Percentiles rank a stretch among this genome's conserved stretches.
phyloP scores from a whole-genome alignment of 192 early-diverging fungal species.

The Ramicandelaber brevisporus region DNA sequence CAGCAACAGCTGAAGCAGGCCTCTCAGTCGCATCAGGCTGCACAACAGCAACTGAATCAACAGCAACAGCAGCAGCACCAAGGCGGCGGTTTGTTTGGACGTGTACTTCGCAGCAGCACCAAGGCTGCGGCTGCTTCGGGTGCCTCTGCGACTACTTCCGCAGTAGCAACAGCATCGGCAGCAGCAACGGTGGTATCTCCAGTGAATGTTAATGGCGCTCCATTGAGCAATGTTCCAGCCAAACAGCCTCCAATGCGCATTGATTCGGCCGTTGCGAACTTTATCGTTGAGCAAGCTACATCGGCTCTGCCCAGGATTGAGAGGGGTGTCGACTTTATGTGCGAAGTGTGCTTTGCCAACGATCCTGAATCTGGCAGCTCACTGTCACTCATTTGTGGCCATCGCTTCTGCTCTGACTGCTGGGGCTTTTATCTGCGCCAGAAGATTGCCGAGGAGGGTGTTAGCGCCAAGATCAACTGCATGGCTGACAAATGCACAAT shows the following conservation, averaged over 20 bases:
- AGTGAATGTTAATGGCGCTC: too few species aligned
- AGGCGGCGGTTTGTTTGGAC: too few species aligned
- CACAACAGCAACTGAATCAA: too few species aligned
- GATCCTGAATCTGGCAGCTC: conserved; percentile 5
- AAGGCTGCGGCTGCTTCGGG: too few species aligned
- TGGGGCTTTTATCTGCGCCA: conserved; percentile 58
- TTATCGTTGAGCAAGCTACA: conserved; percentile 2
- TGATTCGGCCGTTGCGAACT: background rate
- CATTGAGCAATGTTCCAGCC: too few species aligned
- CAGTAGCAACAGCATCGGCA: background rate
- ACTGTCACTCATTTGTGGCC: conserved; percentile 58
- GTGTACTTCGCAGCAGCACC: too few species aligned
- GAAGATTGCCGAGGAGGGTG: conserved; percentile 76
- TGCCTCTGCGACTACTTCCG: background rate
- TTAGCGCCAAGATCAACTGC: conserved; percentile 70
- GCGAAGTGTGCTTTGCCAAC: conserved; percentile 70
- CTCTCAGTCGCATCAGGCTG: too few species aligned
- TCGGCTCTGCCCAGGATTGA: background rate
- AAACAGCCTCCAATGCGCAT: too few species aligned
- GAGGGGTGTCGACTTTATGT: conserved; percentile 28
- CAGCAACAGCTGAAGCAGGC: too few species aligned
- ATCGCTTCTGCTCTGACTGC: conserved; percentile 73
- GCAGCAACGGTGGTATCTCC: background rate
- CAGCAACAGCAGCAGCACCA: too few species aligned
- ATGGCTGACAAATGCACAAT: conserved; percentile 44